Evolutionary conservation across 306 rosid genomes (phyloP), one percentile per base, ranked within the genome.

Genomic region (Purshia tridentata): DNA sequence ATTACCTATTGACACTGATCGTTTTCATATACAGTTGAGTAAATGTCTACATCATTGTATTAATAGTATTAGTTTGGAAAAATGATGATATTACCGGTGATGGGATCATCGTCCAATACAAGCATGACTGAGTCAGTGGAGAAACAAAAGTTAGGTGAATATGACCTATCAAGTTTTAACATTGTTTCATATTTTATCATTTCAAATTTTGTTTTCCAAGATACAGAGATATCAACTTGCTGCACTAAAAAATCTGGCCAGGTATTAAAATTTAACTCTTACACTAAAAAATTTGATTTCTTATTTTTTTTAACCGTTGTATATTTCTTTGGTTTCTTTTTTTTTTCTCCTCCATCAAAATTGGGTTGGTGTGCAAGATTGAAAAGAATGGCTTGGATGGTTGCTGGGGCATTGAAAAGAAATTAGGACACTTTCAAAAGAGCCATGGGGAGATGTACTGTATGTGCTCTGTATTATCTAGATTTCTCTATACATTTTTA

Each of bases 131-230:
- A 53, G n/a, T 45, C 35, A 54, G 55, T 54, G 72, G 79, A 74
- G 40, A 62, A 77, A 70, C 71, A 61, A 52, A 74, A 70, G 72
- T 37, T 59, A 72, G 70, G 75, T 57, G 44, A 47, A 47, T 44
- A 65, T n/a, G 49, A 66, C 8, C 44, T 49, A 29, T 70, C 74
- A 50, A 8, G 39, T 52, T 57, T 62, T 40, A 41, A 62, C 44
- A 61, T 19, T 29, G 5, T 48, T 69, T 18, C n/a, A 3, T 52
- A 3, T 15, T 65, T 65, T 55, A 77, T 70, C 72, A 22, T 49
- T 4, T 55, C n/a, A 12, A 22, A 0, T 37, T 12, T 8, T 53
- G 15, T 47, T 23, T 11, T 45, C 23, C 14, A 37, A 2, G 1
- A 37, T 16, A 37, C 0, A 47, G 9, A 6, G 0, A 14, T 54